phyloP scores from a whole-genome alignment of 2,329 filamentous ascomycete species.

The Akanthomyces dipterigenus region DNA sequence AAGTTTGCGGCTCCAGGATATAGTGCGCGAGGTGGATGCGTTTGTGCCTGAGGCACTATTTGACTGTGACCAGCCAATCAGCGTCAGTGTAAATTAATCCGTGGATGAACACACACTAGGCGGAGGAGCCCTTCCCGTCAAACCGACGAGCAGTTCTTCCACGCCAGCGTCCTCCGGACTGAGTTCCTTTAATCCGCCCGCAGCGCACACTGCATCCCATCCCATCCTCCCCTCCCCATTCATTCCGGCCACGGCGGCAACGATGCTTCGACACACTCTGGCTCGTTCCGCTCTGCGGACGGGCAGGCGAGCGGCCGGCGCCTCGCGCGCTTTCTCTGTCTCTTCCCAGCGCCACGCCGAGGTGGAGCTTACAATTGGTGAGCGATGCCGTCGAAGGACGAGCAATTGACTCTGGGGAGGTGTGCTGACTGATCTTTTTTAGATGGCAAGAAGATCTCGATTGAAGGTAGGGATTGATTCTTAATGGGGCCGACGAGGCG shows the following conservation, averaged over 20 bases:
- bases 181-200: conserved; percentile 29
- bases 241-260: conserved; percentile 51
- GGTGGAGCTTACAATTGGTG: conserved; percentile 94
- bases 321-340: conserved; percentile 74
- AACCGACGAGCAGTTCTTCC: conserved; percentile 31
- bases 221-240: conserved; percentile 27
- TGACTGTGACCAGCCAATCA: conserved; percentile 32
- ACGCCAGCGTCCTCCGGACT: conserved; percentile 33
- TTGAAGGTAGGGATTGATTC: conserved; percentile 65
- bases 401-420: not conserved
- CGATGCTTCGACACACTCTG: conserved; percentile 63
- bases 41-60: conserved; percentile 32
- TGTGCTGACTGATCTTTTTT: conserved; percentile 26
- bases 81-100: conserved; percentile 37
- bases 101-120: conserved; percentile 25
- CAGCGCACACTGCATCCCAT: conserved; percentile 31
- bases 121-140: conserved; percentile 30
- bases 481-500: conserved; percentile 12
- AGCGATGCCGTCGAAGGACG: conserved; percentile 20
- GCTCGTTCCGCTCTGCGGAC: conserved; percentile 63
- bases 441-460: conserved; percentile 98
- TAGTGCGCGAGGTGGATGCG: conserved; percentile 13
- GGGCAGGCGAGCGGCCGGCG: conserved; percentile 50
- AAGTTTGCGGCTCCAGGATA: conserved; percentile 9
- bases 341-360: conserved; percentile 75